phyloP scores from a whole-genome alignment of 192 early-diverging fungal species.

The Coemansia nantahalensis region DNA sequence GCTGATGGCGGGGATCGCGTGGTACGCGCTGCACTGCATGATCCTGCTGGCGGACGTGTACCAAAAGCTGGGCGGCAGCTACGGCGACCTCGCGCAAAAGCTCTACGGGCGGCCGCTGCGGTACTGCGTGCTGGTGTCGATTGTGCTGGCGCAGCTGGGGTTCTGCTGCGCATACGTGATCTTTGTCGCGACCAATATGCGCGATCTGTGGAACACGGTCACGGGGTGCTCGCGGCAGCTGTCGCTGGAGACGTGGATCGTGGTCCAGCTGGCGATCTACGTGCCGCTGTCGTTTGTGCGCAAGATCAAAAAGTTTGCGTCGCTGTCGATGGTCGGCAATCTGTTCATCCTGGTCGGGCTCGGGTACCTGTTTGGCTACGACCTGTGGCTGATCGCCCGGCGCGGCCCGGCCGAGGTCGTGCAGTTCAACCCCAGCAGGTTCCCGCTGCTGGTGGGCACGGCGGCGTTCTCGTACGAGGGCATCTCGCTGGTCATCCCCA shows the following conservation, averaged over 20 bases:
- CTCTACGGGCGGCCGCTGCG: constrained; percentile 61
- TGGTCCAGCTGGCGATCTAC: constrained; percentile 70
- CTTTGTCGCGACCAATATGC: constrained; percentile 83
- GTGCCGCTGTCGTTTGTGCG: constrained; percentile 90
- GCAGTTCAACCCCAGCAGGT: constrained; percentile 71
- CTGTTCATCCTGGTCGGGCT: constrained; percentile 88
- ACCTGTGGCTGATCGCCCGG: constrained; percentile 48
- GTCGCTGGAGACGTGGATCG: constrained; percentile 71
- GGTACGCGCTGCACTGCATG: constrained; percentile 63
- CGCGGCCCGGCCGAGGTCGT: constrained; percentile 62
- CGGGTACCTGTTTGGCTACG: constrained; percentile 78
- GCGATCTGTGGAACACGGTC: constrained; percentile 63
- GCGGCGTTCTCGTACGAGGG: constrained; percentile 90
- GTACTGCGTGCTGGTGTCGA: constrained; percentile 58
- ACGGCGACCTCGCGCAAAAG: constrained; percentile 61
- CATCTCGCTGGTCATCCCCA: constrained; percentile 76
- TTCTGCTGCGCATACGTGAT: constrained; percentile 90
- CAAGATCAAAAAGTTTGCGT: constrained; percentile 83
- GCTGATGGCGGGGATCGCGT: constrained; percentile 56
- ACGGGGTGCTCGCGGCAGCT: constrained; percentile 60
- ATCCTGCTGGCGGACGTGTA: constrained; percentile 63
- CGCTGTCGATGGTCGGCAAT: constrained; percentile 86
- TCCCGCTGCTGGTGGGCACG: constrained; percentile 89
- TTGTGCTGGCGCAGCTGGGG: constrained; percentile 73
- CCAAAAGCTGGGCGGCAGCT: constrained; percentile 56